Base-by-base conservation (phyloP, 768 basidiomycete species). In the Rhodotorula kratochvilovae region DNA sequence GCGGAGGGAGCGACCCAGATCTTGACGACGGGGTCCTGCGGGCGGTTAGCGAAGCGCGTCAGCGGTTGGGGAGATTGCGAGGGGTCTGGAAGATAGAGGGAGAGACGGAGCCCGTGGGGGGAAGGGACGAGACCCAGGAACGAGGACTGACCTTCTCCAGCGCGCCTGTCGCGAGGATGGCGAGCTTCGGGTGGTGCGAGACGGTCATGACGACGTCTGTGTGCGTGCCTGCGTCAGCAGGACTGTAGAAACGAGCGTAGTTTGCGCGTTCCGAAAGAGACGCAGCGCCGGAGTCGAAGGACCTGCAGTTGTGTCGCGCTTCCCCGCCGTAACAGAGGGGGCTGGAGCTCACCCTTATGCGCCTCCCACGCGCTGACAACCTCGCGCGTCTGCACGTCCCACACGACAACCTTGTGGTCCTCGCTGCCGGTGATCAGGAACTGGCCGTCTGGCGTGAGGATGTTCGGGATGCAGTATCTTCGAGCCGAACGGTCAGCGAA, bases 351-450 rank as follows among this genome's bases (percentile, higher is more conserved):
- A 91, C 91, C 92, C 82, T 88, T 84, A 80, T 94, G 92, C 3
- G 90, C 89, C 72, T 90, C 87, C 21, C 90, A 82, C 21, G 85
- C 80, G 43, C 73, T 35, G 15, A 88, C 81, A 12, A 93, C 81
- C 78, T 90, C 84, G 33, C 91, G 84, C 15, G 86, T 87, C 80
- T 94, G 91, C 62, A 98, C 79, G 79, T 96, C 90, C 91, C 92
- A 96, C 42, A 96, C 83, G 74, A 90, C 90, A 36, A 93, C 82
- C 77, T 90, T 94, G 74, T 85, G 84, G 80, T 96, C 94, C 81
- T 97, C 66, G 89, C 91, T 50, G 3, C 96, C 96, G 59, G 90
- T 87, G 10, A 95, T 85, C 56, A 98, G 85, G 80, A 87, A 90
- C 65, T 85, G 87, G 13, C 86, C 72, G 46, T 55, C 48, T 13